A percentile compares a stretch with the other conserved stretches of the same genome.
phyloP scores from a whole-genome alignment of 495 filamentous ascomycete species.

The Talaromyces trachyspermus region DNA sequence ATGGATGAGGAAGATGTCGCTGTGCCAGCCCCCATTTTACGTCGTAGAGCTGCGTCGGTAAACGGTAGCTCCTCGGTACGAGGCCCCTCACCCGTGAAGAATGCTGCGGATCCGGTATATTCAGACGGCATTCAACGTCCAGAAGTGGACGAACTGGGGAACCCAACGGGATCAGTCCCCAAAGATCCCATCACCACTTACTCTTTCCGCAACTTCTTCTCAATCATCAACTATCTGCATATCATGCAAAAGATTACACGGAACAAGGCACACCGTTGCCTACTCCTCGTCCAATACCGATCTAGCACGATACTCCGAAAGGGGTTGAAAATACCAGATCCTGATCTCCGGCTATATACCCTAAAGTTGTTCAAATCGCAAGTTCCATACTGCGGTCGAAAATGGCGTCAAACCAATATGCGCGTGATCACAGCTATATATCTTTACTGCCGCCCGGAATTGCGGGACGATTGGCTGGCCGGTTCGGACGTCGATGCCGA shows the following conservation, averaged over 20 bases:
- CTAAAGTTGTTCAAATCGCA: conserved; percentile 98
- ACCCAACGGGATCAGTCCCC: conserved; percentile 55
- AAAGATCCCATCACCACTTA: conserved; percentile 80
- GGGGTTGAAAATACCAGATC: conserved; percentile 82
- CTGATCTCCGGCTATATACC: conserved; percentile 80
- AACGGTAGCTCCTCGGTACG: conserved; percentile 18
- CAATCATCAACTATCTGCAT: conserved; percentile 85
- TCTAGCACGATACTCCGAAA: conserved; percentile 82
- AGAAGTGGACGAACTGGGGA: conserved; percentile 84
- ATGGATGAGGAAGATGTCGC: conserved; percentile 59
- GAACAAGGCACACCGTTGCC: conserved; percentile 84
- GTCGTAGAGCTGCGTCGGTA: conserved; percentile 25
- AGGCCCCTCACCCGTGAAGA: conserved; percentile 23
- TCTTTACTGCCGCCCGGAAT: conserved; percentile 81
- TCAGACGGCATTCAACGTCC: conserved; percentile 45
- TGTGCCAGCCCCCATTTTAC: conserved; percentile 72
- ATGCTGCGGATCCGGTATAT: conserved; percentile 24
- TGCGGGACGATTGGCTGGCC: conserved; percentile 91
- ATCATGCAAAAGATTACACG: conserved; percentile 97
- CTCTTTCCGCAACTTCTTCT: conserved; percentile 91
- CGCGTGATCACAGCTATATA: conserved; percentile 96
- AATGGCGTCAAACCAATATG: conserved; percentile 98
- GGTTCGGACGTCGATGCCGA: conserved; percentile 87
- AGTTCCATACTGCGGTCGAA: conserved; percentile 93
- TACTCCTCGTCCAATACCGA: conserved; percentile 92